phyloP scores from a whole-genome alignment of 139 green algal species.

The Chlorella sp. region DNA sequence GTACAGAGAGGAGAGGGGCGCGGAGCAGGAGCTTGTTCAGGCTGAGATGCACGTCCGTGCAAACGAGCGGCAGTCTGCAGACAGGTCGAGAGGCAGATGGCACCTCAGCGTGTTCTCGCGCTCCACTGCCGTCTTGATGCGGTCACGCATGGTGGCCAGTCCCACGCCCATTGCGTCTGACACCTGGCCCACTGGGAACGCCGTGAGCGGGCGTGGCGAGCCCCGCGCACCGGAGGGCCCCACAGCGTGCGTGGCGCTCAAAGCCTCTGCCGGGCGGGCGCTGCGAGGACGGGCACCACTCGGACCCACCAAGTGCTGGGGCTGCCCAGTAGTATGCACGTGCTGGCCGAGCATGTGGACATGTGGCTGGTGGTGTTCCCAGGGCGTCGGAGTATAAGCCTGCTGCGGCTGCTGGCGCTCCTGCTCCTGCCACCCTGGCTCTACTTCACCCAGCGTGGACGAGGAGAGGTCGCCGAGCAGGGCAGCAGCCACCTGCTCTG shows the following conservation, averaged over 20 bases:
- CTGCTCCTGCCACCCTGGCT: too few relatives aligned
- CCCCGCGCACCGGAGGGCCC: too few relatives aligned
- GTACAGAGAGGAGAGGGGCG: not conserved
- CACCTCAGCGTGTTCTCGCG: constrained; percentile 6
- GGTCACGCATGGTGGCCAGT: constrained; percentile 6
- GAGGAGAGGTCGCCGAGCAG: too few relatives aligned
- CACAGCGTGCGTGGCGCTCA: too few relatives aligned
- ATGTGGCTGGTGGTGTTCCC: too few relatives aligned
- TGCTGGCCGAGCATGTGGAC: too few relatives aligned
- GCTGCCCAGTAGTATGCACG: not conserved
- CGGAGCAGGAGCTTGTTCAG: not conserved
- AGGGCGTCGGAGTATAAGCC: too few relatives aligned
- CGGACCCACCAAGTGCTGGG: not conserved
- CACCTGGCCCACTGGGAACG: constrained; percentile 9
- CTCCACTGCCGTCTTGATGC: constrained; percentile 7
- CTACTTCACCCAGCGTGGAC: too few relatives aligned
- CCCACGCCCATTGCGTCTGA: constrained; percentile 1
- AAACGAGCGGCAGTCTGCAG: not conserved
- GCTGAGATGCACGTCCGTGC: not conserved
- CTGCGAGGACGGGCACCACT: too few relatives aligned
- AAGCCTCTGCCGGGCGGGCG: too few relatives aligned
- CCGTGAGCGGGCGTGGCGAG: not conserved
- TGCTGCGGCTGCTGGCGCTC: too few relatives aligned
- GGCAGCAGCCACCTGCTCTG: too few relatives aligned
- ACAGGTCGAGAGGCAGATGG: not conserved